Evolutionary conservation across 176 grass and related monocot species (phyloP), one percentile per base, ranked within the genome.

Genomic region (Triticum dicoccoides): DNA sequence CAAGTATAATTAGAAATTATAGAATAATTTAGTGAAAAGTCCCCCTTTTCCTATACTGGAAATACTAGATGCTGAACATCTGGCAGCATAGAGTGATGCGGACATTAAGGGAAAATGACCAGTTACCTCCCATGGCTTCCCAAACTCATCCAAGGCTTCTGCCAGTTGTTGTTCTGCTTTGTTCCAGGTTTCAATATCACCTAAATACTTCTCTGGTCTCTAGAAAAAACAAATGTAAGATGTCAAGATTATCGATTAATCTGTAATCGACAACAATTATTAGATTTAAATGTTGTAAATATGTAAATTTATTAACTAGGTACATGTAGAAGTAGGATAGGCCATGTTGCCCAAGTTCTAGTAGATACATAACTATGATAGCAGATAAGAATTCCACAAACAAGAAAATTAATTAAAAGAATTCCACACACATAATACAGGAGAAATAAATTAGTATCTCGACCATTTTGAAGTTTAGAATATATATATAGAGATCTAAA

Each of bases 151-250:
- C 68, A 98, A 88, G 69, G 97, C 97, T 88, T 98, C 97, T 73
- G 90, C 77, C 52, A 98, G 77, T 77, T 93, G 94, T 85, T 89
- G 86, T 89, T 96, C 97, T 65, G 97, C 97, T 94, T 96, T 96
- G 78, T 98, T 72, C 97, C 97, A 98, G 68, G 94, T 94, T 72
- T 98, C 97, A 83, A 96, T 82, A 32, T 98, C 97, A 84, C 97
- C 97, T 73, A 98, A 77, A 86, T 94, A 94, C 88, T 96, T 96
- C 90, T 98, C 97, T 65, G 97, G 97, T 67, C 97, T 90, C 97
- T 98, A 17, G 39, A 11, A 87, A 76, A 54, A 69, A 13, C 42
- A 47, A 68, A 54, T 15, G 73, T 9, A 63, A 71, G 45, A 30
- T 54, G 51, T 17, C 51, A 54, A 54, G 51, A 54, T 17, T 18